Evolutionary conservation across 192 early-diverging fungal species (phyloP).

Genomic region (Phlyctochytrium bullatum): DNA sequence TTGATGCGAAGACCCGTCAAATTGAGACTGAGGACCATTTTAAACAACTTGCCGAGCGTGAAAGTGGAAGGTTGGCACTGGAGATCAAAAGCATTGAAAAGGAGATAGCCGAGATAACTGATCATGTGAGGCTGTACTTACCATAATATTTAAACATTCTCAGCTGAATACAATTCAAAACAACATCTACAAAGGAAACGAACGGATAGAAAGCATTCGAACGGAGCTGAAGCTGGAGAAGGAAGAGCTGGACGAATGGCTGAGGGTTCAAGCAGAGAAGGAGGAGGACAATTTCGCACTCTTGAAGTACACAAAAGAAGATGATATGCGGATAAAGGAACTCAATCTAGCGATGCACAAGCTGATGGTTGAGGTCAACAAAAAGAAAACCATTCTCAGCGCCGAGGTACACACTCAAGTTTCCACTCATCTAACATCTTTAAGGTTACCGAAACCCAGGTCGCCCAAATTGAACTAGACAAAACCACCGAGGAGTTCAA

Average conservation of each 20-base stretch:
- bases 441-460: slow-evolving; percentile 60
- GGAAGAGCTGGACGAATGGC: slow-evolving; percentile 59
- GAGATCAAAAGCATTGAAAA: slow-evolving; percentile 55
- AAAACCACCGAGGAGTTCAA: slow-evolving; percentile 55
- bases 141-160: background rate
- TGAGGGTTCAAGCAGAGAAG: slow-evolving; percentile 58
- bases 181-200: slow-evolving; percentile 55
- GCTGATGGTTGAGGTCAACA: slow-evolving; percentile 57
- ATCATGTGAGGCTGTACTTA: slow-evolving; percentile 35
- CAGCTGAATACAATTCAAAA: slow-evolving; percentile 53
- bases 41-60: slow-evolving; percentile 55
- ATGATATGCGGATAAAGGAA: slow-evolving; percentile 52
- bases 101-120: slow-evolving; percentile 45
- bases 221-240: slow-evolving; percentile 55
- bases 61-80: slow-evolving; percentile 44
- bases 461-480: slow-evolving; percentile 59
- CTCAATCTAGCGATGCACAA: slow-evolving; percentile 54
- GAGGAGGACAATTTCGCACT: slow-evolving; percentile 59
- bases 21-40: slow-evolving; percentile 64
- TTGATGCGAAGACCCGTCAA: slow-evolving; percentile 54
- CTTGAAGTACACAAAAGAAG: slow-evolving; percentile 58
- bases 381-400: slow-evolving; percentile 49
- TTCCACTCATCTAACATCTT: background rate
- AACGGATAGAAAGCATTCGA: slow-evolving; percentile 50
- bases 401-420: slow-evolving; percentile 38